phyloP scores from a whole-genome alignment of 164 flowering plant genomes.

The Vitis rupestris region DNA sequence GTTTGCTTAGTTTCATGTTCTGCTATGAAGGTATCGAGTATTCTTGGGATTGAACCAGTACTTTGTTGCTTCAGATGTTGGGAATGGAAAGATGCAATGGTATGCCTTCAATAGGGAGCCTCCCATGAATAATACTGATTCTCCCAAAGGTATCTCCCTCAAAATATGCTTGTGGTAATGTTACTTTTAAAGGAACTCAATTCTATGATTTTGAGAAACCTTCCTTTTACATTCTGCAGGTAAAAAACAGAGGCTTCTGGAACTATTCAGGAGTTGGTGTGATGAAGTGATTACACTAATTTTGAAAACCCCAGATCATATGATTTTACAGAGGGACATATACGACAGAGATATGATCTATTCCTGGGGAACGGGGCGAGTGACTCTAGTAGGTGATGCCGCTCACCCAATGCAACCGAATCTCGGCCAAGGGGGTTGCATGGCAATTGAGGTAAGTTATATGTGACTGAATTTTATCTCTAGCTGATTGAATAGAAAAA shows the following conservation, averaged over 20 bases:
- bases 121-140: constrained; percentile 18
- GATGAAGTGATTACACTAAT: constrained; percentile 26
- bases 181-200: too few species aligned
- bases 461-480: not conserved
- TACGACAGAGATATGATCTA: constrained; percentile 29
- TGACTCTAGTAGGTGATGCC: constrained; percentile 38
- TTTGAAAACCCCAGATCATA: constrained; percentile 25
- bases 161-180: too few species aligned
- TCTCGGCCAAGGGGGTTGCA: constrained; percentile 47
- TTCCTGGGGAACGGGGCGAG: constrained; percentile 30
- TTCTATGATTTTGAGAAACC: too few species aligned
- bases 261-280: constrained; percentile 34
- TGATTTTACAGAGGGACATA: constrained; percentile 27
- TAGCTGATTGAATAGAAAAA: not conserved
- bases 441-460: constrained; percentile 40
- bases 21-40: constrained; percentile 35
- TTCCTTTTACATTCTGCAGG: constrained; percentile 13
- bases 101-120: constrained; percentile 39
- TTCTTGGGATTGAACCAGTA: constrained; percentile 37
- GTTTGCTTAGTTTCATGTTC: constrained; percentile 6
- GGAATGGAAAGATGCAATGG: constrained; percentile 46
- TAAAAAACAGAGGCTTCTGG: constrained; percentile 26
- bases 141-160: constrained; percentile 21
- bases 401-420: constrained; percentile 45
- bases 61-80: constrained; percentile 40